These are phyloP conservation scores for Oryza australiensis DNA, from an alignment of 176 grass and related monocot genomes.

Conservation along the genomic window DNA sequence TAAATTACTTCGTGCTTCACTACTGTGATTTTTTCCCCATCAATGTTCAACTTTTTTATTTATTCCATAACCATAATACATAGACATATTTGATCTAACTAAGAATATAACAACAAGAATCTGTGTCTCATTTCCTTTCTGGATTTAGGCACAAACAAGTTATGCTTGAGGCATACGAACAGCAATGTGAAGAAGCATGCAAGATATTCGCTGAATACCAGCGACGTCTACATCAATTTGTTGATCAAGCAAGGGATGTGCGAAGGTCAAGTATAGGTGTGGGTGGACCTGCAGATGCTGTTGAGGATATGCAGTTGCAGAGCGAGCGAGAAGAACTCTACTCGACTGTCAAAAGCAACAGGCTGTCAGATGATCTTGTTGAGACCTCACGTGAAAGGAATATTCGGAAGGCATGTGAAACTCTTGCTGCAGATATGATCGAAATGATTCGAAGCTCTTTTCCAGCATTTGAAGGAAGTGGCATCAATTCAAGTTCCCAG, in stretches of 20 bases:
- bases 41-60: neutral
- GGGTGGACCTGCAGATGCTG: conserved; percentile 44
- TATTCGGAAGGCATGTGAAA: conserved; percentile 84
- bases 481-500: conserved; percentile 83
- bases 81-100: neutral
- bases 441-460: conserved; percentile 79
- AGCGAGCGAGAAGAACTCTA: conserved; percentile 71
- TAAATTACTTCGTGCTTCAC: conserved; percentile 19
- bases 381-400: conserved; percentile 80
- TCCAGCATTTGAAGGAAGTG: conserved; percentile 89
- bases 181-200: conserved; percentile 89
- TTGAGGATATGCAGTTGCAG: conserved; percentile 63
- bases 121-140: neutral
- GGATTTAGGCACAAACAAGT: conserved; percentile 83
- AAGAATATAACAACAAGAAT: conserved; percentile 8
- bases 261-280: conserved; percentile 62
- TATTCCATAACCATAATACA: neutral
- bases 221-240: conserved; percentile 79
- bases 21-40: conserved; percentile 4
- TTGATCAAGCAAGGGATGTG: conserved; percentile 93
- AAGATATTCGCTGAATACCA: conserved; percentile 98
- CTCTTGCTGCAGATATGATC: conserved; percentile 71
- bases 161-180: conserved; percentile 89
- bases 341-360: conserved; percentile 69
- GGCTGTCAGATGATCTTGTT: conserved; percentile 68